Percentiles rank a stretch among this genome's conserved stretches.
Conservation (phyloP, 345 rosid species). For the Mallotus nudiflorus region DNA sequence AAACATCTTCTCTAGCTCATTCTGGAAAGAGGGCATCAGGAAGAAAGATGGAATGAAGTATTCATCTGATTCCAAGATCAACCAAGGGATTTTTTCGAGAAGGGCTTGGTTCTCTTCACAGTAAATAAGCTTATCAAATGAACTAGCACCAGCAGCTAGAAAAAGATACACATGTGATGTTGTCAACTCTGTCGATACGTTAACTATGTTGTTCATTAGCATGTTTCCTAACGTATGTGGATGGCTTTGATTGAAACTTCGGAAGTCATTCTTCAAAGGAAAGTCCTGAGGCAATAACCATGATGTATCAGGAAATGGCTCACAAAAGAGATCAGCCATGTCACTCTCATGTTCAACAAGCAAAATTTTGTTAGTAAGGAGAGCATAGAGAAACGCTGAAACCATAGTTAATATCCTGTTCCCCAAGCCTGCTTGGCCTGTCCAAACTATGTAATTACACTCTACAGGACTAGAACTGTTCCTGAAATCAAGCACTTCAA, state of each 20-base stretch:
- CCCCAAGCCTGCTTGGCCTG: slow-evolving; percentile 6
- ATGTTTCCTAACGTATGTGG: slow-evolving; percentile 11
- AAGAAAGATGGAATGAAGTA: slow-evolving; percentile 20
- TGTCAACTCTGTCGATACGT: not conserved
- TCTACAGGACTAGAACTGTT: not conserved
- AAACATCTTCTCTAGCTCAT: slow-evolving; percentile 18
- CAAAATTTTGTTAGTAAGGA: slow-evolving; percentile 18
- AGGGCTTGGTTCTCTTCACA: slow-evolving; percentile 12
- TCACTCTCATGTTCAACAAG: slow-evolving; percentile 10
- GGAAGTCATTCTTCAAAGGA: not conserved
- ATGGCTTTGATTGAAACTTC: not conserved
- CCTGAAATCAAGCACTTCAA: not conserved
- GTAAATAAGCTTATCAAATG: not conserved
- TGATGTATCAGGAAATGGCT: slow-evolving; percentile 24
- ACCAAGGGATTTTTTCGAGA: slow-evolving; percentile 16
- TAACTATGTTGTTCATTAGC: slow-evolving; percentile 3
- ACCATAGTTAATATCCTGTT: slow-evolving; percentile 16
- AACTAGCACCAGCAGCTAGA: not conserved
- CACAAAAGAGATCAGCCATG: slow-evolving; percentile 20
- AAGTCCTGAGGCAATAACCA: slow-evolving; percentile 16
- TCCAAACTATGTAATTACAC: slow-evolving; percentile 12
- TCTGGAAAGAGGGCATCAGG: slow-evolving; percentile 5
- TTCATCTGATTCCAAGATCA: slow-evolving; percentile 15
- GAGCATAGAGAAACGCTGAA: slow-evolving; percentile 20
- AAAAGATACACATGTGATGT: not conserved